These are phyloP conservation scores for Candida oleophila DNA, from an alignment of 805 yeast species.

Conservation along the genomic window DNA sequence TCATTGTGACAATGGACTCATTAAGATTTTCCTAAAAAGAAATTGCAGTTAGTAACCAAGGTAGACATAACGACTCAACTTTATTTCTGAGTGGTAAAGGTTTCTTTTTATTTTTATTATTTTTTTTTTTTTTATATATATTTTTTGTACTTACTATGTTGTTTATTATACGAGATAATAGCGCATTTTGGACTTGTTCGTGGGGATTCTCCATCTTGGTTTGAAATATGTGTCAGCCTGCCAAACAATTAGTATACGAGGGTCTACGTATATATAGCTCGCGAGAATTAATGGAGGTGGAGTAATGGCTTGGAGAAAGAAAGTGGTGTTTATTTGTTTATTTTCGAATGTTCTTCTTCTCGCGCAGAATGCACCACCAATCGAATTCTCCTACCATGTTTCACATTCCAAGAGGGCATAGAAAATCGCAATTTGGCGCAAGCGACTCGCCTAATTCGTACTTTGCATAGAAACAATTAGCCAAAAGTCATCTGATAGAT, in stretches of 20 bases:
- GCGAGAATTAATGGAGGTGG: not conserved
- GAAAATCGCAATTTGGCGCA: not conserved
- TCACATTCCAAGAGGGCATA: too few relatives aligned
- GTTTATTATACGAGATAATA: constrained; percentile 71
- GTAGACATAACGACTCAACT: too few relatives aligned
- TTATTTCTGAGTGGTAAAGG: too few relatives aligned
- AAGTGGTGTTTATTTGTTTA: not conserved
- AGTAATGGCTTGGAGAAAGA: not conserved
- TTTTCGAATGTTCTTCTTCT: not conserved
- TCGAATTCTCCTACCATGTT: not conserved
- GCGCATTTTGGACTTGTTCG: constrained; percentile 74
- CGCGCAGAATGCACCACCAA: not conserved
- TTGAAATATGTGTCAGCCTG: not conserved
- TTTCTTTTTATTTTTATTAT: too few relatives aligned
- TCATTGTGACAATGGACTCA: constrained; percentile 65
- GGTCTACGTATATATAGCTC: not conserved
- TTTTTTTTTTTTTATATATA: too few relatives aligned
- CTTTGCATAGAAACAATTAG: not conserved
- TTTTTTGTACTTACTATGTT: too few relatives aligned
- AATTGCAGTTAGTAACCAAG: not conserved
- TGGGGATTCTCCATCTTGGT: constrained; percentile 77
- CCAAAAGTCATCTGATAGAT: not conserved
- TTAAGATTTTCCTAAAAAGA: constrained; percentile 59
- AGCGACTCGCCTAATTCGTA: not conserved
- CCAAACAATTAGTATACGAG: not conserved